These are phyloP conservation scores for Beauveria medogensis DNA, from an alignment of 2,329 filamentous ascomycete species.

Conservation along the genomic window DNA sequence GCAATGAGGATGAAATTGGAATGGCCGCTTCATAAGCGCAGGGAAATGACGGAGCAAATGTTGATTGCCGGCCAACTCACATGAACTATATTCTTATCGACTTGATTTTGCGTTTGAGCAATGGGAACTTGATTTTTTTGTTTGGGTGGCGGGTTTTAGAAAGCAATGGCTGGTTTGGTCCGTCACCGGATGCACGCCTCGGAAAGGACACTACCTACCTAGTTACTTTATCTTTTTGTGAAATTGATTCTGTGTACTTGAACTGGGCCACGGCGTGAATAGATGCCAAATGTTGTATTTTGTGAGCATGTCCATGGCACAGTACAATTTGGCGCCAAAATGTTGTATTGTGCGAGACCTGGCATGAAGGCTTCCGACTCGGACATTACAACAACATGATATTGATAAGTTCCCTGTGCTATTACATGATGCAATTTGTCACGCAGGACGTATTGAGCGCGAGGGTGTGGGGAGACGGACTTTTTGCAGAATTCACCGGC, in stretches of 20 bases:
- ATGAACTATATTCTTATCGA: background rate
- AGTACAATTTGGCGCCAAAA: background rate
- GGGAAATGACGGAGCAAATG: background rate
- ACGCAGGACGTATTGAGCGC: too few relatives aligned
- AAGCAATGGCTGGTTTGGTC: slow-evolving; percentile 12
- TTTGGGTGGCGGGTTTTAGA: slow-evolving; percentile 13
- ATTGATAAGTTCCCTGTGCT: too few relatives aligned
- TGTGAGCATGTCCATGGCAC: too few relatives aligned
- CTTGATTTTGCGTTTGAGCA: slow-evolving; percentile 10
- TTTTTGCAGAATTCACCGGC: slow-evolving; percentile 3
- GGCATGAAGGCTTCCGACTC: background rate
- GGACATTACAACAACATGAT: background rate
- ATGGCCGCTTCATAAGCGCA: background rate
- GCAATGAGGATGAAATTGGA: background rate
- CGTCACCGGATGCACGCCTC: slow-evolving; percentile 12
- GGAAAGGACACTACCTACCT: slow-evolving; percentile 4
- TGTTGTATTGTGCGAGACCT: background rate
- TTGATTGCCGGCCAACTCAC: slow-evolving; percentile 3
- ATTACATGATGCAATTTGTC: too few relatives aligned
- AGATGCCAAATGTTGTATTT: background rate
- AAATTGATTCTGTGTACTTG: slow-evolving; percentile 5
- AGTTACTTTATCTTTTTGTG: slow-evolving; percentile 1
- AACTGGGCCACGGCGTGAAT: background rate
- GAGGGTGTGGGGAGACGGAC: background rate
- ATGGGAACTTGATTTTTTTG: slow-evolving; percentile 4